phyloP scores from a whole-genome alignment of 208 protist species.

The Perkinsela sp. region DNA sequence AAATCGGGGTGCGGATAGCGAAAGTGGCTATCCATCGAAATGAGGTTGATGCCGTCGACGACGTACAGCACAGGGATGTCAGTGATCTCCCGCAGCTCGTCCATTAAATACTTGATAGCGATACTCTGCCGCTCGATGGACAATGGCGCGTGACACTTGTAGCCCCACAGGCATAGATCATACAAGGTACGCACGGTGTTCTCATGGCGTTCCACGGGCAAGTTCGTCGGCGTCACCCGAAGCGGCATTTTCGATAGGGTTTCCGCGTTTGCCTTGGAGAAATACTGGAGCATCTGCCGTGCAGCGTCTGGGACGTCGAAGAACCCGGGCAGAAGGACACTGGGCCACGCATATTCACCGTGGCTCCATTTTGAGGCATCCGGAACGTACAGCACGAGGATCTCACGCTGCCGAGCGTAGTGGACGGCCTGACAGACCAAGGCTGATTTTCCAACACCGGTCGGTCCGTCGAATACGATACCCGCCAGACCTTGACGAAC shows the following conservation, averaged over 20 bases:
- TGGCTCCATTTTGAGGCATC: constrained; percentile 56
- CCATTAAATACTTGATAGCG: constrained; percentile 55
- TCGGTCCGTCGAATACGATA: constrained; percentile 54
- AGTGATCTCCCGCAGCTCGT: constrained; percentile 50
- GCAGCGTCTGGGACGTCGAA: constrained; percentile 60
- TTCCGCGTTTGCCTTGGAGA: constrained; percentile 23
- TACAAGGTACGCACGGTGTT: constrained; percentile 25
- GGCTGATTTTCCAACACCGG: constrained; percentile 48
- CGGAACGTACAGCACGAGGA: constrained; percentile 48
- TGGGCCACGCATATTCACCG: constrained; percentile 64
- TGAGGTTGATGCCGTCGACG: constrained; percentile 60
- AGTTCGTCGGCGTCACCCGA: constrained; percentile 27
- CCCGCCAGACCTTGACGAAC: constrained; percentile 28
- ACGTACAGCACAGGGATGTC: constrained; percentile 42
- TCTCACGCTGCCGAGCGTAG: constrained; percentile 24
- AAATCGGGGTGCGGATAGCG: constrained; percentile 62
- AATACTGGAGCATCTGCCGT: constrained; percentile 35
- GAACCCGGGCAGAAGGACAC: constrained; percentile 54
- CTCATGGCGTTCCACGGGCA: constrained; percentile 46
- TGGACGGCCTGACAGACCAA: constrained; percentile 59
- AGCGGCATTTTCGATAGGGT: constrained; percentile 24
- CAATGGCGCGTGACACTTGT: constrained; percentile 27
- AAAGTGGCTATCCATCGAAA: constrained; percentile 64
- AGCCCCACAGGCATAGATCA: constrained; percentile 47
- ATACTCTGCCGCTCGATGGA: constrained; percentile 62